Percentiles rank a stretch among this genome's conserved stretches.
phyloP scores from a whole-genome alignment of 495 filamentous ascomycete genomes.

The Venustampulla echinocandica region DNA sequence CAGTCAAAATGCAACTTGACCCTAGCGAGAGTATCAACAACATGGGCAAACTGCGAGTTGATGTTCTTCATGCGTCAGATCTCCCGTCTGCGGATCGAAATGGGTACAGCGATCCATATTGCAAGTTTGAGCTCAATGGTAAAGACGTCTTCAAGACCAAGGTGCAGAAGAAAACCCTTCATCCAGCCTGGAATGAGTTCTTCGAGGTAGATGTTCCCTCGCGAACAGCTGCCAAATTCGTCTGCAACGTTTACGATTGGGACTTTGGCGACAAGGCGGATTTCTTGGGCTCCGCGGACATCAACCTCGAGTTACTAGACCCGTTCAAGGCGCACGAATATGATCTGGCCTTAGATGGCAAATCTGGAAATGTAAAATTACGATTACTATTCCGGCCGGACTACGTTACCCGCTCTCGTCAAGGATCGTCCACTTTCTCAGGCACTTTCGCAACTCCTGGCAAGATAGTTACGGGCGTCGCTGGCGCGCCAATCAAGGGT shows the following conservation, averaged over 20 bases:
- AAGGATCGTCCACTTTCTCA: constrained; percentile 88
- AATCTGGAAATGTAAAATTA: constrained; percentile 73
- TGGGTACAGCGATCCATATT: constrained; percentile 92
- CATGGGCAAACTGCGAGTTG: constrained; percentile 84
- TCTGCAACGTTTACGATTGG: constrained; percentile 78
- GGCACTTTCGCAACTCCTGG: constrained; percentile 88
- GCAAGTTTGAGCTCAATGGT: constrained; percentile 83
- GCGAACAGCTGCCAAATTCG: constrained; percentile 77
- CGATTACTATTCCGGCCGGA: constrained; percentile 88
- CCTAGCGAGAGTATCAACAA: constrained; percentile 97
- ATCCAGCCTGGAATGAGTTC: constrained; percentile 90
- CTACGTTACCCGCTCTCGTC: constrained; percentile 79
- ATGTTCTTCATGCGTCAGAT: constrained; percentile 79
- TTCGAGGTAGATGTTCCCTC: constrained; percentile 80
- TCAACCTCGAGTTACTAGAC: constrained; percentile 74
- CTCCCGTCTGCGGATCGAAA: constrained; percentile 91
- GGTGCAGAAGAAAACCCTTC: constrained; percentile 89
- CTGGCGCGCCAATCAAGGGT: constrained; percentile 85
- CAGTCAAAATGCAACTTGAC: constrained; percentile 86
- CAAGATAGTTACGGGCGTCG: constrained; percentile 72
- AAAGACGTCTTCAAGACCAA: constrained; percentile 88
- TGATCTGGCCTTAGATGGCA: constrained; percentile 72
- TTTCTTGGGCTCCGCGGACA: constrained; percentile 65
- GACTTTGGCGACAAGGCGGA: constrained; percentile 90
- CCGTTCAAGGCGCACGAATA: constrained; percentile 72